These are phyloP conservation scores for Malus fusca DNA, from an alignment of 306 rosid genomes.

Conservation along the genomic window DNA sequence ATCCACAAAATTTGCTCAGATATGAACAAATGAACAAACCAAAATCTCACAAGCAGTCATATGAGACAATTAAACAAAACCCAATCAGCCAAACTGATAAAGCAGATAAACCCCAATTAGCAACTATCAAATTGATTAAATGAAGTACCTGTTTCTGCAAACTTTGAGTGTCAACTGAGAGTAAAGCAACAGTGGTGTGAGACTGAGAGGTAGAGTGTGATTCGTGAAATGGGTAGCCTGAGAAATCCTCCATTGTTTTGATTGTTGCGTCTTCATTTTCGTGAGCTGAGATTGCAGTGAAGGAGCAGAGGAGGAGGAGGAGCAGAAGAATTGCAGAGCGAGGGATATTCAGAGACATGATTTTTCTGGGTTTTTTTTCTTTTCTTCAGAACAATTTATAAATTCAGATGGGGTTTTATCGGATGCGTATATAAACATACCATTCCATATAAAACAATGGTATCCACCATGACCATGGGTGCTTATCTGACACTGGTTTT, in stretches of 20 bases:
- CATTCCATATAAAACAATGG: neutral
- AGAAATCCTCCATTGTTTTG: constrained; percentile 78
- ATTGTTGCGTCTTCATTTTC: constrained; percentile 53
- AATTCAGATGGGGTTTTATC: neutral
- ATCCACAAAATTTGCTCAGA: constrained; percentile 1
- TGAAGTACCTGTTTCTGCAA: constrained; percentile 70
- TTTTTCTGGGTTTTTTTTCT: neutral
- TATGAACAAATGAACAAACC: neutral
- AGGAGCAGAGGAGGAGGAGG: constrained; percentile 24
- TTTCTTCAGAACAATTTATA: neutral
- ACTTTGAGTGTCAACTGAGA: constrained; percentile 49
- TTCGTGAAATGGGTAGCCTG: constrained; percentile 70
- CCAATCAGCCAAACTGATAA: constrained; percentile 2
- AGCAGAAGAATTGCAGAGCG: constrained; percentile 18
- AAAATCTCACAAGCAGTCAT: neutral
- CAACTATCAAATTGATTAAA: neutral
- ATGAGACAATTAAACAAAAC: neutral
- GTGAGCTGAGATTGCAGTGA: constrained; percentile 29
- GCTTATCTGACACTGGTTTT: neutral
- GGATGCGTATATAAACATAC: neutral
- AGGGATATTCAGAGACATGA: constrained; percentile 22
- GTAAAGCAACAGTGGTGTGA: constrained; percentile 33
- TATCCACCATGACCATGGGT: neutral
- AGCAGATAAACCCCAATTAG: neutral
- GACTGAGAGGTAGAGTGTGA: constrained; percentile 29